Base-by-base conservation (phyloP, 257 asterid genomes). In the Parsonsia alboflavescens region DNA sequence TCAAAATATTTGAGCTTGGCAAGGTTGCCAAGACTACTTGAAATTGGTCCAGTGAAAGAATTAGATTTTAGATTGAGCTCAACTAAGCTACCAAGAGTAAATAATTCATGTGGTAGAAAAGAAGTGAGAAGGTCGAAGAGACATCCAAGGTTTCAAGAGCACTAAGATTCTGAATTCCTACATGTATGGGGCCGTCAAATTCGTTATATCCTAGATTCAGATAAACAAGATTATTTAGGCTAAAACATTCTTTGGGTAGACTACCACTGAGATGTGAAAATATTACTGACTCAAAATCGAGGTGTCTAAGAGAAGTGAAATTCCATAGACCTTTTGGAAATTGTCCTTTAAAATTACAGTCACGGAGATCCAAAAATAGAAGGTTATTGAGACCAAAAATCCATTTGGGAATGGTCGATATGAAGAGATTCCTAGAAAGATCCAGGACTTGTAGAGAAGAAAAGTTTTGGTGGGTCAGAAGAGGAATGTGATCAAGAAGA, bases 1-100 rank as follows among this genome's bases (percentile, higher is more conserved):
- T 74, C 64, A 57, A 86, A 41, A 49, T 73, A 0, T 30, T 61
- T 64, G 65, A 82, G 82, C 53, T 77, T 80, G 59, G 85, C n/a
- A 11, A 11, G 5, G 5, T 41, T 65, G 49, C 49, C 69, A 64
- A 33, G 0, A 17, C 21, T 64, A 13, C 22, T 64, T 36, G 69
- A 48, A 33, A 64, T 64, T 64, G 69, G 49, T 33, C 69, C 69
- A 33, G 5, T 63, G 24, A 63, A 63, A 11, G 26, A 10, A 63
- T 63, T 33, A 7, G 4, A 0, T 5, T 48, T 5, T 33, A 36
- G 13, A 41, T 7, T 8, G 1, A 41, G 30, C 19, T 6, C 0
- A 65, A 65, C 26, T 24, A 66, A 42, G 71, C 30, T 8, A 1
- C 8, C 2, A 6, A 10, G 7, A 4, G 53, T 66, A 16, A 21